Base-by-base conservation (phyloP, 495 filamentous ascomycete species). In the Hypoxylon intermedium region DNA sequence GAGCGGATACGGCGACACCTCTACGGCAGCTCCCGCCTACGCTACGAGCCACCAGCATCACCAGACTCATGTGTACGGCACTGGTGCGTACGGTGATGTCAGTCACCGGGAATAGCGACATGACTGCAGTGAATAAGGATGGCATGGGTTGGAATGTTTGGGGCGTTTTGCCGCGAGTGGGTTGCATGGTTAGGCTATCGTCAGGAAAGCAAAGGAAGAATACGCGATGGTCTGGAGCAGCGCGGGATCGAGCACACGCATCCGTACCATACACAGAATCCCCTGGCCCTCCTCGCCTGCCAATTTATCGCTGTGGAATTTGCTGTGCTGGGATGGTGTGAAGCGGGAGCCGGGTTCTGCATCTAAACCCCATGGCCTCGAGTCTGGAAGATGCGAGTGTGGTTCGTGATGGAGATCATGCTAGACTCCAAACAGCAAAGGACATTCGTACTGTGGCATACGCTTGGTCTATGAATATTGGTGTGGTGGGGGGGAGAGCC, bases 31-130 rank as follows among this genome's bases (percentile, higher is more conserved):
- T 18, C 69, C 77, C 5, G 58, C 60, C 53, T 79, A 78, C 18
- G 18, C 72, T 6, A 45, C 62, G 6, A 60, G 62, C 30, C 62
- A 67, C 57, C 58, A 74, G 41, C 75, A 74, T 34, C 41, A 67
- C 16, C 68, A 71, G 15, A 59, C 67, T 48, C 71, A 74, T 62
- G 74, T 77, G 44, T 81, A 79, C 43, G 72, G 74, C 24, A 56
- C 67, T 30, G 66, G 72, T 31, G 56, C 69, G 5, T 81, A 79
- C 53, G 73, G 72, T 34, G 74, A 76, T 21, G 73, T 76, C 30
- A 65, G 63, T 4, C 73, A 75, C 31, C 74, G 77, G 55, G 72
- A 76, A 50, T 79, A 74, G 60, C 33, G 40, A 37, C 33, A 20
- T 38, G 33, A n/a, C n/a, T n/a, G n/a, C n/a, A n/a, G 46, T 40